Conservation (phyloP, 23 red algal genomes). For the Gracilaria vermiculophylla region DNA sequence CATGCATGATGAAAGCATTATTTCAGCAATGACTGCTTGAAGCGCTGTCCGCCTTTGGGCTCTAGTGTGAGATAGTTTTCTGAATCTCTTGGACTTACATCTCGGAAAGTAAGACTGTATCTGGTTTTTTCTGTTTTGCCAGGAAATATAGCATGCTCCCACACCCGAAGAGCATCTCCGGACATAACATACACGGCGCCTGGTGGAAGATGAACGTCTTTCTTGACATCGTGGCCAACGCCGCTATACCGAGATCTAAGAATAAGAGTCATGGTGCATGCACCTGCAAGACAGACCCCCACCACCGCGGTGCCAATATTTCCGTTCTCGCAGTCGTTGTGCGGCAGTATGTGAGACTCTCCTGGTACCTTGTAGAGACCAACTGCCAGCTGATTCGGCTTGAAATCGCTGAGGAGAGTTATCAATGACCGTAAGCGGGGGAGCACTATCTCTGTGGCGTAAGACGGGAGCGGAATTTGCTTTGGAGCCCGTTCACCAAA, state of each 20-base stretch:
- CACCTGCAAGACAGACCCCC: constrained; percentile 59
- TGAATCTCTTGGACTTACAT: constrained; percentile 2
- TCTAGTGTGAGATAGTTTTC: neutral
- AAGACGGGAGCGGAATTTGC: constrained; percentile 13
- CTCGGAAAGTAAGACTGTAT: constrained; percentile 49
- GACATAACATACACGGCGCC: constrained; percentile 66
- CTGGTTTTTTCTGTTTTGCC: constrained; percentile 49
- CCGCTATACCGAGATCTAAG: constrained; percentile 10
- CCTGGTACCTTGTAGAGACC: constrained; percentile 25
- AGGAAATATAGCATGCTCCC: constrained; percentile 65
- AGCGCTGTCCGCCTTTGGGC: neutral
- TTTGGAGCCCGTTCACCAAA: constrained; percentile 29
- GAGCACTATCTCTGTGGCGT: constrained; percentile 39
- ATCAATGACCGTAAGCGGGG: constrained; percentile 24
- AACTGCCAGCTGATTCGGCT: constrained; percentile 55
- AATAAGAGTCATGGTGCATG: constrained; percentile 56
- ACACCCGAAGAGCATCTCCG: constrained; percentile 55
- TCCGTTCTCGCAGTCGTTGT: constrained; percentile 64
- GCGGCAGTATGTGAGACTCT: constrained; percentile 51
- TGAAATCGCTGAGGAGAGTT: constrained; percentile 1
- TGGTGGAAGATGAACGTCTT: constrained; percentile 39
- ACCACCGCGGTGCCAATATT: constrained; percentile 50
- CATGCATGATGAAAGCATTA: neutral
- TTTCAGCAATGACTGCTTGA: neutral
- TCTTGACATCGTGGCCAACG: constrained; percentile 42